These are phyloP conservation scores for Stephania cephalantha DNA, from an alignment of 164 flowering plant genomes.

Conservation along the genomic window DNA sequence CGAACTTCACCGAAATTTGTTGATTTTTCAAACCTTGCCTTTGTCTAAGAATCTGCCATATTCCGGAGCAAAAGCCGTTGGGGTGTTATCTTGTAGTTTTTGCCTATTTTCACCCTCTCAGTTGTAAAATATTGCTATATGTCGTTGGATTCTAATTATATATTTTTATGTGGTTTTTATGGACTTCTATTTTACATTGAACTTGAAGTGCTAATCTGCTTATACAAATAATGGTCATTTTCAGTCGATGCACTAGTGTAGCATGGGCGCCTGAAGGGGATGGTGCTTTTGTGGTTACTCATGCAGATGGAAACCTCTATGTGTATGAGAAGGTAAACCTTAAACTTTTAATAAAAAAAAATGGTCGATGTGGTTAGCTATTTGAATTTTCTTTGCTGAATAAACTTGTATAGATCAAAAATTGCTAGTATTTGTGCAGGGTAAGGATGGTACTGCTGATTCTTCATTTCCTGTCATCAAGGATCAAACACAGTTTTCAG, in stretches of 20 bases:
- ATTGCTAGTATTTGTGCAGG: conserved; percentile 31
- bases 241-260: conserved; percentile 86
- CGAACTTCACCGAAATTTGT: too few relatives aligned
- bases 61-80: not conserved
- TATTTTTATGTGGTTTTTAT: not conserved
- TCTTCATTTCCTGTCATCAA: conserved; percentile 83
- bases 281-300: conserved; percentile 91
- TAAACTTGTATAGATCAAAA: conserved; percentile 6
- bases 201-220: not conserved
- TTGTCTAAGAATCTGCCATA: not conserved
- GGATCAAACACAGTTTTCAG: conserved; percentile 89
- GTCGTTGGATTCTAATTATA: not conserved
- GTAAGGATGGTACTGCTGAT: conserved; percentile 88
- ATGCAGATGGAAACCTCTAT: conserved; percentile 91
- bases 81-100: not conserved
- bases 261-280: conserved; percentile 95
- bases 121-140: not conserved
- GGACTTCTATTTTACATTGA: not conserved
- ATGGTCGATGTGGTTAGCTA: not conserved
- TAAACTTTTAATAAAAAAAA: not conserved
- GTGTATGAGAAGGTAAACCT: conserved; percentile 87
- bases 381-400: conserved; percentile 6
- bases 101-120: not conserved
- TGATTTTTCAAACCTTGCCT: not conserved
- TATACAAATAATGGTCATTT: not conserved